Conservation (phyloP, 768 basidiomycete species). For the Obba rivulosa region DNA sequence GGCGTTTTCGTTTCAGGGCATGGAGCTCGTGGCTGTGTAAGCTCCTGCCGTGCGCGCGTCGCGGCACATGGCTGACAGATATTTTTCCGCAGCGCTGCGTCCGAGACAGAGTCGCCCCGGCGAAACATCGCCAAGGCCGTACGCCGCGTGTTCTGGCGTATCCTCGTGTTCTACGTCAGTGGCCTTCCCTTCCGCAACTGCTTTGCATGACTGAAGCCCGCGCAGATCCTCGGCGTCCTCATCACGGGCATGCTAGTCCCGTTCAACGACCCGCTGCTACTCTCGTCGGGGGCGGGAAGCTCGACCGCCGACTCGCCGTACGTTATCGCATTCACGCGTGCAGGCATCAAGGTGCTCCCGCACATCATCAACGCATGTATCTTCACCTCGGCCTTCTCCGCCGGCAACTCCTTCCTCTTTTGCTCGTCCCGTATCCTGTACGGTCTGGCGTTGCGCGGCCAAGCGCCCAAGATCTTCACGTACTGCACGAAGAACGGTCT, state of each 20-base stretch:
- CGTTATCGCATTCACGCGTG: slow-evolving; percentile 72
- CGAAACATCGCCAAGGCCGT: slow-evolving; percentile 77
- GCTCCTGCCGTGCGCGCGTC: slow-evolving; percentile 18
- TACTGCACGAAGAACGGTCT: slow-evolving; percentile 45
- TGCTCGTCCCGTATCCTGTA: slow-evolving; percentile 38
- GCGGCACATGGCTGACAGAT: slow-evolving; percentile 6
- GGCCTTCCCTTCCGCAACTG: not conserved
- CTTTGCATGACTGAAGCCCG: not conserved
- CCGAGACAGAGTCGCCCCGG: slow-evolving; percentile 73
- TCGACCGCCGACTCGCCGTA: slow-evolving; percentile 81
- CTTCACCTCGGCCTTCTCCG: slow-evolving; percentile 69
- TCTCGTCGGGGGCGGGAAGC: slow-evolving; percentile 35
- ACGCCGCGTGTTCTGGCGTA: slow-evolving; percentile 73
- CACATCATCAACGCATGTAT: slow-evolving; percentile 66
- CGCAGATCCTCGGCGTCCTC: slow-evolving; percentile 62
- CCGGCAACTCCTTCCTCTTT: slow-evolving; percentile 64
- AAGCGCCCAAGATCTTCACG: slow-evolving; percentile 38
- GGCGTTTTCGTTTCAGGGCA: slow-evolving; percentile 73
- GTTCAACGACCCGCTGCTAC: slow-evolving; percentile 51
- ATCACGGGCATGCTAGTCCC: slow-evolving; percentile 80
- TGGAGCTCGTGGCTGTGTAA: slow-evolving; percentile 70
- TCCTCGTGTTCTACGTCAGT: slow-evolving; percentile 69
- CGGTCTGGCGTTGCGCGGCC: slow-evolving; percentile 32
- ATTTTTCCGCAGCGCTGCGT: slow-evolving; percentile 47
- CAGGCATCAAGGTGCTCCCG: slow-evolving; percentile 54